These are phyloP conservation scores for Pterocarpus santalinus DNA, from an alignment of 306 rosid genomes.

Conservation along the genomic window DNA sequence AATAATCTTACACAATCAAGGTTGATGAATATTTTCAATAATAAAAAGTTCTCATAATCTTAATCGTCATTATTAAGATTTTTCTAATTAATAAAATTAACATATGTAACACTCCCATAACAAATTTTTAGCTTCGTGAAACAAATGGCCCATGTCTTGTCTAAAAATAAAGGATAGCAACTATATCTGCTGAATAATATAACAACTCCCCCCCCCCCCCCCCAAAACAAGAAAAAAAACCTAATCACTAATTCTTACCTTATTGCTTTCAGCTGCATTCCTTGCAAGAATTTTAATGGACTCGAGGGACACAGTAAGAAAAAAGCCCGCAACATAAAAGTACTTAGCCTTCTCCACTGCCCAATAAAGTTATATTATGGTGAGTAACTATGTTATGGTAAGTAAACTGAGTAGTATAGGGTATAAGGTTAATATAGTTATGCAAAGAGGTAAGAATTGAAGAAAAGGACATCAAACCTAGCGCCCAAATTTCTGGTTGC, in stretches of 20 bases:
- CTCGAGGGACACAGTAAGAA: constrained; percentile 77
- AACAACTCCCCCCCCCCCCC: too few species aligned
- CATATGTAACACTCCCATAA: too few species aligned
- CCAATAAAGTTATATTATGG: neutral
- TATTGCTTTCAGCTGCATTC: constrained; percentile 75
- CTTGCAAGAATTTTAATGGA: constrained; percentile 78
- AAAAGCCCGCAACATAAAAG: constrained; percentile 79
- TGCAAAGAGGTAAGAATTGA: neutral
- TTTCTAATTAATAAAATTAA: too few species aligned
- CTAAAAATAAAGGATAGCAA: too few species aligned
- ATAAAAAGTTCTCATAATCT: too few species aligned
- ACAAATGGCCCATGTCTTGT: too few species aligned
- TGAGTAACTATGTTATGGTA: neutral
- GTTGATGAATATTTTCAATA: too few species aligned
- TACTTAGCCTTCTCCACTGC: constrained; percentile 78
- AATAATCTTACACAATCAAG: too few species aligned
- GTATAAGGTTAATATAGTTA: neutral
- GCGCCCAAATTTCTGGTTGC: constrained; percentile 75
- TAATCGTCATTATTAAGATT: too few species aligned
- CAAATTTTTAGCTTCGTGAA: too few species aligned
- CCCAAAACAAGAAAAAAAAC: too few species aligned
- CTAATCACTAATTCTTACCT: constrained; percentile 49
- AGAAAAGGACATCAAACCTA: constrained; percentile 50
- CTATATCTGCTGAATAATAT: too few species aligned
- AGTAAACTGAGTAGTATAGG: neutral